Evolutionary conservation across 768 basidiomycete species (phyloP), one percentile per base, ranked within the genome.

Genomic region (Boletales sp.): DNA sequence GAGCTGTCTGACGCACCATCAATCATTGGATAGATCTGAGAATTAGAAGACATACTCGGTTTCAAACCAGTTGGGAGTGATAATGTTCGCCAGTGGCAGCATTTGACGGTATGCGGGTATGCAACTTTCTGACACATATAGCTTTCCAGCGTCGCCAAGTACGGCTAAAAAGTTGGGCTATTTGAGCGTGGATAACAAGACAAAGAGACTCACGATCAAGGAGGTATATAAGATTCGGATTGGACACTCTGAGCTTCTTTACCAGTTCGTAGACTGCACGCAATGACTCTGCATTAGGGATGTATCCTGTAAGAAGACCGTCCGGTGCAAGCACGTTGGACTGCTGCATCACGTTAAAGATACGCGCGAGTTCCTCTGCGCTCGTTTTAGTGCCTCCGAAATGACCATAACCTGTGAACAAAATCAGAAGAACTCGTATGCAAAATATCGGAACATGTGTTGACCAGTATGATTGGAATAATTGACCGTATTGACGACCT

Each of bases 21-120:
- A 45, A 30, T 34, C 17, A 30, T 25, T 49, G 35, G 51, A 21
- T 49, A 42, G 37, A 25, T 28, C 17, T 25, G 9, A 14, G 21
- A 38, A 6, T 42, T 1, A 39, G 25, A 14, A n/a, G 36, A 53
- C 62, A 67, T 64, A 94, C 93, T 98, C 95, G 54, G 87, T 89
- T 73, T 99, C 96, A 59, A 94, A 99, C 82, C 94, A 96, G 64
- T 99, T 99, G 0, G 96, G 96, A 0, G 96, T 93, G 56, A 97
- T 97, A 42, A 97, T 84, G 0, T 90, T 90, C 3, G 96, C 87
- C n/a, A 83, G 70, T n/a, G 82, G 74, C 1, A 95, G 74, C 71
- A 94, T 80, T 37, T 76, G 71, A 41, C 84, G 81, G 72, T 99
- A 98, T 35, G 91, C 77, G 1, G 93, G 91, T 51, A 98, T 74